Percentiles rank a stretch among this genome's conserved stretches.
These are phyloP conservation scores for Claviceps humidiphila DNA, from an alignment of 2,329 filamentous ascomycete species.

Conservation along the genomic window DNA sequence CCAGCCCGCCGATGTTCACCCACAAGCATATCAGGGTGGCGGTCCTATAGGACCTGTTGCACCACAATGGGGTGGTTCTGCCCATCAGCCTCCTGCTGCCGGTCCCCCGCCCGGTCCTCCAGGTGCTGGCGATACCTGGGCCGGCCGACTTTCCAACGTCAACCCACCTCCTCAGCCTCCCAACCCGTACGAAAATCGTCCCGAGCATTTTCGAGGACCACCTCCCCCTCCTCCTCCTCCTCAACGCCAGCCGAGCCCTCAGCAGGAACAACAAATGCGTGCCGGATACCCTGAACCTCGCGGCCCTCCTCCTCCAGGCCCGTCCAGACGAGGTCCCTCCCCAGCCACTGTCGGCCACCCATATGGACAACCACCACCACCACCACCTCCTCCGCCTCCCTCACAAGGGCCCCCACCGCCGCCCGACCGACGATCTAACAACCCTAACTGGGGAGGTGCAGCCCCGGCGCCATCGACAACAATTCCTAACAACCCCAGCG, in stretches of 20 bases:
- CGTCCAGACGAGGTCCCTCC: constrained; percentile 37
- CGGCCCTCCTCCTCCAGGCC: constrained; percentile 22
- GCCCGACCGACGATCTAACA: constrained; percentile 40
- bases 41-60: constrained; percentile 71
- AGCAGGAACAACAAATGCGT: constrained; percentile 49
- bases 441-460: constrained; percentile 47
- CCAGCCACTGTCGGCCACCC: constrained; percentile 28
- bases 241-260: constrained; percentile 62
- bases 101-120: constrained; percentile 52
- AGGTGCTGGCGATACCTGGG: constrained; percentile 41
- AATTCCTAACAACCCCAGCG: constrained; percentile 24
- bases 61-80: constrained; percentile 79
- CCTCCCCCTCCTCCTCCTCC: constrained; percentile 52
- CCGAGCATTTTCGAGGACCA: constrained; percentile 52
- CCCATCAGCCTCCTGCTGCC: constrained; percentile 36
- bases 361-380: constrained; percentile 22
- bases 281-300: constrained; percentile 42
- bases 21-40: constrained; percentile 77
- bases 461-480: constrained; percentile 29
- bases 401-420: constrained; percentile 33
- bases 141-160: constrained; percentile 62
- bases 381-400: constrained; percentile 20
- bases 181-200: constrained; percentile 67
- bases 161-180: constrained; percentile 61
- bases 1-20: constrained; percentile 91